A percentile compares a stretch with the other conserved stretches of the same genome.
These are phyloP conservation scores for Fusarium robinianum DNA, from an alignment of 2,329 filamentous ascomycete genomes.

Conservation along the genomic window DNA sequence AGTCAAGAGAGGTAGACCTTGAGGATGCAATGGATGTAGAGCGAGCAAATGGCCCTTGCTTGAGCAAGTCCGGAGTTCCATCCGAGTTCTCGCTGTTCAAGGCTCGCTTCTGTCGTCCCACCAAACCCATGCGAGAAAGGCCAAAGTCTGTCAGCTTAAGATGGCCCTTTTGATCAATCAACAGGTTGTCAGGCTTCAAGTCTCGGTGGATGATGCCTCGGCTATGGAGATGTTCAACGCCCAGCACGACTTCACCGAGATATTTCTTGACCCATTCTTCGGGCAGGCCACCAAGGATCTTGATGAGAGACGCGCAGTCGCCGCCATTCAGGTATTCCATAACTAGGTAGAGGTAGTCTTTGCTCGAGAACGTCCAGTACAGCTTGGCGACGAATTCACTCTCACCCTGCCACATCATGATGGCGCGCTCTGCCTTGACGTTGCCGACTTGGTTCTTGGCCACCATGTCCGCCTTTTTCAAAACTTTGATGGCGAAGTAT, in stretches of 20 bases:
- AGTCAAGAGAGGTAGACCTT: conserved; percentile 89
- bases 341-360: conserved; percentile 96
- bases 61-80: conserved; percentile 88
- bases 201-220: conserved; percentile 96
- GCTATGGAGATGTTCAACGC: conserved; percentile 92
- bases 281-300: conserved; percentile 85
- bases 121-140: conserved; percentile 92
- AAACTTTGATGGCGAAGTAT: conserved; percentile 97
- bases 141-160: conserved; percentile 98
- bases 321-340: conserved; percentile 99
- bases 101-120: conserved; percentile 93
- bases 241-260: conserved; percentile 92
- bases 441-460: conserved; percentile 99
- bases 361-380: conserved; percentile 99
- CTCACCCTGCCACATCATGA: conserved; percentile 99
- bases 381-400: conserved; percentile 99
- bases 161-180: conserved; percentile 96
- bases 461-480: conserved; percentile 99
- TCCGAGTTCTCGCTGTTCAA: conserved; percentile 77
- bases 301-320: conserved; percentile 95
- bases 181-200: conserved; percentile 92
- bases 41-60: conserved; percentile 87
- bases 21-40: conserved; percentile 87
- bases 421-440: conserved; percentile 96
- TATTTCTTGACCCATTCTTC: conserved; percentile 99